phyloP scores from a whole-genome alignment of 306 rosid species.

The Abrus pulchellus region DNA sequence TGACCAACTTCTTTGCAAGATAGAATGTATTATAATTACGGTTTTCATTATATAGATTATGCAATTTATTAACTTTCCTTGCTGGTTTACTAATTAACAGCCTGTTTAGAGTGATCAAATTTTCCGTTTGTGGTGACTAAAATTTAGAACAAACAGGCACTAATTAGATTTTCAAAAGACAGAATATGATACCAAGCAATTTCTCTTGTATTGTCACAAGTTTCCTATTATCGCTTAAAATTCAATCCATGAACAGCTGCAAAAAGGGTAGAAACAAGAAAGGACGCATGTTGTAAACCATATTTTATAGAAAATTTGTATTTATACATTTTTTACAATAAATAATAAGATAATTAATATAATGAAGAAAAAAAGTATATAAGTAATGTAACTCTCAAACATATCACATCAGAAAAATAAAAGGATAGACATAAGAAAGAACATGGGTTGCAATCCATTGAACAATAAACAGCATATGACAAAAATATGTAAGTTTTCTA shows the following conservation, averaged over 20 bases:
- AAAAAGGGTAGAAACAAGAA: too few relatives aligned
- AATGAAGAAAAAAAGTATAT: too few relatives aligned
- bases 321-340: too few relatives aligned
- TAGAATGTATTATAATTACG: not conserved
- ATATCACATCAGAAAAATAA: slow-evolving; percentile 42
- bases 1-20: slow-evolving; percentile 22
- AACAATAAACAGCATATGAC: not conserved
- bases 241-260: too few relatives aligned
- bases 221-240: not conserved
- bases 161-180: not conserved
- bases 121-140: too few relatives aligned
- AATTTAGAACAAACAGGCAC: too few relatives aligned
- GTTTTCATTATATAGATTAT: not conserved
- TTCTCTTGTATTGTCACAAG: not conserved
- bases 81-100: not conserved
- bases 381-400: not conserved
- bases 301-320: too few relatives aligned
- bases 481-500: not conserved
- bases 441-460: not conserved
- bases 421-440: not conserved
- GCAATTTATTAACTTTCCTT: not conserved
- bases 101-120: too few relatives aligned
- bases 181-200: not conserved
- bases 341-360: too few relatives aligned
- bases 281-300: too few relatives aligned